Evolutionary conservation across 345 rosid species (phyloP).

Genomic region (Euphorbia pulcherrima): DNA sequence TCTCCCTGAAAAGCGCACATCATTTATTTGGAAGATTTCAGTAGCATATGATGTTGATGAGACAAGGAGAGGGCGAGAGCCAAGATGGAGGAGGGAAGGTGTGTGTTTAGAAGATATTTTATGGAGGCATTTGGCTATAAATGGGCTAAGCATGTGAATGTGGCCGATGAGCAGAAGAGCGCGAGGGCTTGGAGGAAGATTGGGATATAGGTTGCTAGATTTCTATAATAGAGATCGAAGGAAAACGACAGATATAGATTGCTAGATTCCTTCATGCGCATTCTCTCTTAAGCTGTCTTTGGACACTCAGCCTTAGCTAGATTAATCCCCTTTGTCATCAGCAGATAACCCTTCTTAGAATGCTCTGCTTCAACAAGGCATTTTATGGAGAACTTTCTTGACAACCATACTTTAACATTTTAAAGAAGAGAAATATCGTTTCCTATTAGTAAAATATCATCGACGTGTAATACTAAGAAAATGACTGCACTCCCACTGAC

Average conservation of each 20-base stretch:
- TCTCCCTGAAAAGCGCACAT: slow-evolving; percentile 20
- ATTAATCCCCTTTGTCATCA: too few species aligned
- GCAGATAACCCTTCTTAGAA: too few species aligned
- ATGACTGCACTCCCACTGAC: too few species aligned
- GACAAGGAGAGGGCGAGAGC: not conserved
- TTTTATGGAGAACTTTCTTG: too few species aligned
- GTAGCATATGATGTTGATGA: slow-evolving; percentile 10
- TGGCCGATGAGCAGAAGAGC: slow-evolving; percentile 6
- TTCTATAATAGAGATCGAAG: not conserved
- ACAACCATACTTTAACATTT: too few species aligned
- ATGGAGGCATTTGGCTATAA: slow-evolving; percentile 1
- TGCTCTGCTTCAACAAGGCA: too few species aligned
- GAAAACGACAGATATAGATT: not conserved
- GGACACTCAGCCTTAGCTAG: too few species aligned
- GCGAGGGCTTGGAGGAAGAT: slow-evolving; percentile 10
- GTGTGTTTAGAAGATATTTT: not conserved
- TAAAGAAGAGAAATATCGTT: too few species aligned
- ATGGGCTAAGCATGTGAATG: not conserved
- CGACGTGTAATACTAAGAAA: too few species aligned
- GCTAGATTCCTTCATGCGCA: too few species aligned
- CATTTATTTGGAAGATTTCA: slow-evolving; percentile 18
- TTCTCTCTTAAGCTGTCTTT: too few species aligned
- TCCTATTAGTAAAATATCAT: too few species aligned
- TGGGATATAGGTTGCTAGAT: not conserved
- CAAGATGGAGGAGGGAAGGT: not conserved